Evolutionary conservation across 208 protist genomes (phyloP).

Genomic region (Acanthamoeba healyi): DNA sequence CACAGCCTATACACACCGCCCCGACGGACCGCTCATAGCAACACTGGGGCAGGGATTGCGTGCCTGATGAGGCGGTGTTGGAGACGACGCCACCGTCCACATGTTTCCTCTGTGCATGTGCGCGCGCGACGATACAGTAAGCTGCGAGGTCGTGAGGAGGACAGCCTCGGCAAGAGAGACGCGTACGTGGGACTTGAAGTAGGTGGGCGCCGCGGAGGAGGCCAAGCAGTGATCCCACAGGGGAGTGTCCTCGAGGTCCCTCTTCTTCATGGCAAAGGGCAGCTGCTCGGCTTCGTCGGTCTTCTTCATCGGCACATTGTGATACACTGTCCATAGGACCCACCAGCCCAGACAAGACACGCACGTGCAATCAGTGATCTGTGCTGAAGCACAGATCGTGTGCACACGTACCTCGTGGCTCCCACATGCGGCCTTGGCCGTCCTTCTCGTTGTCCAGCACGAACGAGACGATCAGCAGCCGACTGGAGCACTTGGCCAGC

Average conservation of each 20-base stretch:
- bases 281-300: not conserved
- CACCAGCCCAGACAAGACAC: not conserved
- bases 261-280: conserved; percentile 35
- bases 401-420: conserved; percentile 23
- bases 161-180: too few species aligned
- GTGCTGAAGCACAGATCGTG: too few species aligned
- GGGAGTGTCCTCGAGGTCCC: conserved; percentile 23
- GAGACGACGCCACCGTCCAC: conserved; percentile 54
- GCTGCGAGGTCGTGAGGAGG: too few species aligned
- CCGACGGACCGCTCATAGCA: too few species aligned
- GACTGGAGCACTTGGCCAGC: not conserved
- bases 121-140: too few species aligned
- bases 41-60: too few species aligned
- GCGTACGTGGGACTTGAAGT: conserved; percentile 53
- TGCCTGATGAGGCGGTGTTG: not conserved
- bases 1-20: too few species aligned
- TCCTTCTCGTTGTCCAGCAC: conserved; percentile 52
- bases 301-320: conserved; percentile 70
- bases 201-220: conserved; percentile 45
- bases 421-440: conserved; percentile 38
- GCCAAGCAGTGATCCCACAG: conserved; percentile 53
- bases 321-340: not conserved
- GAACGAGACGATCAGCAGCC: conserved; percentile 17
- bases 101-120: conserved; percentile 20
- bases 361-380: too few species aligned